Percentiles rank a stretch among this genome's conserved stretches.
phyloP scores from a whole-genome alignment of 2,329 filamentous ascomycete genomes.

The Scedosporium minutisporum region DNA sequence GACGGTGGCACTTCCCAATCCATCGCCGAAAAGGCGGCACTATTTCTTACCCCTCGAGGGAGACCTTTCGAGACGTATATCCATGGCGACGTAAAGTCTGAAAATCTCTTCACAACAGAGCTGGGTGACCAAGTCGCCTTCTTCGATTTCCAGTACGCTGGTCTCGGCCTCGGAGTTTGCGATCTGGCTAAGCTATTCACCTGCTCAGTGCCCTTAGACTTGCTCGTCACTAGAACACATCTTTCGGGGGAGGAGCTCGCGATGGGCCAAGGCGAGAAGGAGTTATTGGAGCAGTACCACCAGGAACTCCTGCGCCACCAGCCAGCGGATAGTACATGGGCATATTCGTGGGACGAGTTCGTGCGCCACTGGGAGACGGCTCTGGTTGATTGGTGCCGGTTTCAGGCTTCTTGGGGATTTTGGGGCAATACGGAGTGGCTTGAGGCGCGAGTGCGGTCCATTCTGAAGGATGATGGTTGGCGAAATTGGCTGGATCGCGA shows the following conservation, averaged over 20 bases:
- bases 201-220: slow-evolving; percentile 48
- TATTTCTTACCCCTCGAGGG: slow-evolving; percentile 36
- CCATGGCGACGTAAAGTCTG: slow-evolving; percentile 61
- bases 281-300: slow-evolving; percentile 42
- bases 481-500: too few species aligned
- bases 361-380: too few species aligned
- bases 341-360: too few species aligned
- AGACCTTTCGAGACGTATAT: slow-evolving; percentile 45
- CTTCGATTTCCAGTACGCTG: slow-evolving; percentile 62
- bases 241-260: slow-evolving; percentile 25
- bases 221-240: slow-evolving; percentile 30
- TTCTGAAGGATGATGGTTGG: too few species aligned
- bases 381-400: too few species aligned
- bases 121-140: slow-evolving; percentile 46
- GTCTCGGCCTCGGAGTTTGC: slow-evolving; percentile 53
- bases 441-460: too few species aligned
- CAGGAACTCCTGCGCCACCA: neutral
- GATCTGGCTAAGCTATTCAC: slow-evolving; percentile 60
- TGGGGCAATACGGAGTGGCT: too few species aligned
- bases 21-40: slow-evolving; percentile 42
- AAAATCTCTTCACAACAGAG: slow-evolving; percentile 52
- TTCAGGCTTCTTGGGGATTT: too few species aligned
- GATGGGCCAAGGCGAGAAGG: slow-evolving; percentile 41
- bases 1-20: slow-evolving; percentile 18
- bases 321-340: neutral